phyloP scores from a whole-genome alignment of 441 rosid species.

The Manihot esculenta region DNA sequence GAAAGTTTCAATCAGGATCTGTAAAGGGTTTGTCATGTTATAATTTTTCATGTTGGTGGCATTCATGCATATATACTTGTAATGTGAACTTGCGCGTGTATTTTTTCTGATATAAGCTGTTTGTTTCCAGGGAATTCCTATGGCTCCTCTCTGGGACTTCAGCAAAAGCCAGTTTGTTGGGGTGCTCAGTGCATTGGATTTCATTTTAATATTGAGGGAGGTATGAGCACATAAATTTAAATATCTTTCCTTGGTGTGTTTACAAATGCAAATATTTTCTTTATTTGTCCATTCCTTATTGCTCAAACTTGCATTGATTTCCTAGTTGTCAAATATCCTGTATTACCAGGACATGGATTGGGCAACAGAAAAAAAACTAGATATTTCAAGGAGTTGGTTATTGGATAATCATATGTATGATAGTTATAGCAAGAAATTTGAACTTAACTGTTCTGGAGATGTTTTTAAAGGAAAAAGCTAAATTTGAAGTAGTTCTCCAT shows the following conservation, averaged over 20 bases:
- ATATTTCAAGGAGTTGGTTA: not conserved
- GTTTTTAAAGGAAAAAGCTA: not conserved
- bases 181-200: slow-evolving; percentile 59
- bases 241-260: slow-evolving; percentile 4
- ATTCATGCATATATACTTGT: slow-evolving; percentile 20
- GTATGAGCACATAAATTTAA: slow-evolving; percentile 26
- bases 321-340: not conserved
- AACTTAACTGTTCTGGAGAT: not conserved
- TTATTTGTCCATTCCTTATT: not conserved
- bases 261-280: slow-evolving; percentile 7
- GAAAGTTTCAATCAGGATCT: not conserved
- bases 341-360: not conserved
- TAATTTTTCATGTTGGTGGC: slow-evolving; percentile 9
- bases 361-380: not conserved
- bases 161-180: slow-evolving; percentile 53
- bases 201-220: slow-evolving; percentile 63
- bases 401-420: not conserved
- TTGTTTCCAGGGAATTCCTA: slow-evolving; percentile 56
- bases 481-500: not conserved
- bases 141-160: slow-evolving; percentile 73
- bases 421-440: not conserved
- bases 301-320: not conserved
- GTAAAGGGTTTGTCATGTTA: not conserved
- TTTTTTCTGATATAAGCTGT: slow-evolving; percentile 34
- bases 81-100: slow-evolving; percentile 23